Evolutionary conservation across 2,329 filamentous ascomycete species (phyloP), one percentile per base, ranked within the genome.

Genomic region (Biscogniauxia sp.): DNA sequence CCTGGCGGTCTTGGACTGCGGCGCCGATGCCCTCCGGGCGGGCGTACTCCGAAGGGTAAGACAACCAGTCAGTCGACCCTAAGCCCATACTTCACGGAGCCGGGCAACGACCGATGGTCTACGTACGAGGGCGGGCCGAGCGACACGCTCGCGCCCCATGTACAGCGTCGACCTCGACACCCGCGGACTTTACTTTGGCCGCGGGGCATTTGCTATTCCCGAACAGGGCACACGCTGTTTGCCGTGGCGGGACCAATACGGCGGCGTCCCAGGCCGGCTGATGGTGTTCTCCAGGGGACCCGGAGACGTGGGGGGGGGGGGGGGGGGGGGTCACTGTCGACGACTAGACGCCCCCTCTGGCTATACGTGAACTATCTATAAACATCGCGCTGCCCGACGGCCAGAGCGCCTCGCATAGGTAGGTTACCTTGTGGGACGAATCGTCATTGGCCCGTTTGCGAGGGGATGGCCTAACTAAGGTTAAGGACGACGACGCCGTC

Each of bases 1-100:
- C 53, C 28, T 56, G 25, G 58, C 56, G 5, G 58, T 53, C 13
- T 20, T 53, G 19, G 58, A 59, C 37, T 54, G 58, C 28, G 58
- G 58, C 58, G 58, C 58, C 19, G 58, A 59, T 19, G 58, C 54
- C 2, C 51, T 59, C n/a, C 58, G 58, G 28, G 55, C 58, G 58
- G 28, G 55, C 54, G 3, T 59, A 56, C 17, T 41, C 58, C 58
- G 54, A 56, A 5, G 58, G 58, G 4, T 53, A 54, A 54, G 58
- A 59, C 49, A 49, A 51, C n/a, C 49, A 54, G 19, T 53, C 56
- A 17, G 19, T 56, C 26, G 58, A 59, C 28, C 57, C n/a, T 59
- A 1, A 53, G 53, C 2, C 20, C 58, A 13, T 19, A 59, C 20
- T 32, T 52, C 53, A 59, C 58, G 15, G 50, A 53, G n/a, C 58